These are phyloP conservation scores for Zarea fungicola DNA, from an alignment of 2,329 filamentous ascomycete species.

Conservation along the genomic window DNA sequence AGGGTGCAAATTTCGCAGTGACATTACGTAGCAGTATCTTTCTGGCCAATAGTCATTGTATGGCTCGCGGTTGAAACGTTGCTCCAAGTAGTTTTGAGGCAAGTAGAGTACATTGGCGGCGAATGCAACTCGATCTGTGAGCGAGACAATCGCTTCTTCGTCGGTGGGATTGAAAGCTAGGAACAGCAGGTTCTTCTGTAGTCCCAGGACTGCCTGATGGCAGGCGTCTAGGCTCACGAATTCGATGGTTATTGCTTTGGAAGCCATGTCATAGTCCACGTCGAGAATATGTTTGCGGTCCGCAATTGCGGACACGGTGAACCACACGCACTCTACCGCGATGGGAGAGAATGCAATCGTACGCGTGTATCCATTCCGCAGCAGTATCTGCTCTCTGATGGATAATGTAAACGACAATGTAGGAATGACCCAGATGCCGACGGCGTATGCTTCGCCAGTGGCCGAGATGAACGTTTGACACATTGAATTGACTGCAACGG, in stretches of 20 bases:
- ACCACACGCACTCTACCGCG: neutral
- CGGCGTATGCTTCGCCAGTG: neutral
- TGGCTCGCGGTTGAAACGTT: neutral
- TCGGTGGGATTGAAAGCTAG: neutral
- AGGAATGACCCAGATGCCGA: neutral
- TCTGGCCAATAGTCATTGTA: conserved; percentile 6
- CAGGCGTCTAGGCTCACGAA: neutral
- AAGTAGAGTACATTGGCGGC: neutral
- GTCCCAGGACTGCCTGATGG: neutral
- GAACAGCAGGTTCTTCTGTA: neutral
- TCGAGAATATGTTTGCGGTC: neutral
- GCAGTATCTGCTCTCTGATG: neutral
- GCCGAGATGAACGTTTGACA: neutral
- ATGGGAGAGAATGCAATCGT: neutral
- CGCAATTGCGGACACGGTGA: neutral
- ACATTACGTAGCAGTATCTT: neutral
- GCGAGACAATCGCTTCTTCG: neutral
- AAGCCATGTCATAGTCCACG: neutral
- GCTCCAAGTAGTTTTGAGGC: neutral
- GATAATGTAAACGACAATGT: neutral
- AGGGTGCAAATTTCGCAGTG: neutral
- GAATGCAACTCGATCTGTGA: neutral
- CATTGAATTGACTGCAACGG: neutral
- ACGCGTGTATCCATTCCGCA: neutral
- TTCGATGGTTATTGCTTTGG: neutral